Evolutionary conservation across 164 flowering plant genomes (phyloP).

Genomic region (Umbilicus rupestris): DNA sequence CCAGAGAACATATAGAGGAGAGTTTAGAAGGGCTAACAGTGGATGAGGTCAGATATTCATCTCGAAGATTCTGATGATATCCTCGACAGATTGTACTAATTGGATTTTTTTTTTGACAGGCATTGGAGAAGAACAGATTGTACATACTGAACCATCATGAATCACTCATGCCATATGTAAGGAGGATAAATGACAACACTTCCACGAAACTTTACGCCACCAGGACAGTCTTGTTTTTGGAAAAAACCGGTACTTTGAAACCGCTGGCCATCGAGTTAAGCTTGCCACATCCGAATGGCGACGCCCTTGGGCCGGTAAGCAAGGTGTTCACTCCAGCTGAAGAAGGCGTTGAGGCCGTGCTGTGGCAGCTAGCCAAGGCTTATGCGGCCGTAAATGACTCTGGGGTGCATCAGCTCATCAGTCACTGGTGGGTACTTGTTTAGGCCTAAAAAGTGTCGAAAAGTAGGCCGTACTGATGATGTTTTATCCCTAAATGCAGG

Average conservation of each 20-base stretch:
- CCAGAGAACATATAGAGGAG: conserved; percentile 22
- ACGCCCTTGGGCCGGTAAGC: conserved; percentile 33
- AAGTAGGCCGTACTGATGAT: neutral
- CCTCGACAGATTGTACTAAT: neutral
- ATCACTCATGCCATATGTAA: conserved; percentile 41
- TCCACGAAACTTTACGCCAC: conserved; percentile 42
- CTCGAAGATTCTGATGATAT: neutral
- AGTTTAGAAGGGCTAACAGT: conserved; percentile 26
- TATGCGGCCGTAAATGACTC: conserved; percentile 39
- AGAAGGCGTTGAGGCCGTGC: conserved; percentile 34
- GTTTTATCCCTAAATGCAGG: conserved; percentile 18
- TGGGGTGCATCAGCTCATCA: conserved; percentile 41
- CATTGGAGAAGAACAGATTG: conserved; percentile 25
- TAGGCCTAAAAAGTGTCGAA: neutral
- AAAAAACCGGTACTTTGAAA: conserved; percentile 42
- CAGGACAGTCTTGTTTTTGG: conserved; percentile 43
- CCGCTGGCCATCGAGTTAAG: conserved; percentile 58
- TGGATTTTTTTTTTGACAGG: conserved; percentile 16
- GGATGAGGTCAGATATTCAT: conserved; percentile 25
- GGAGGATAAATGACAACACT: conserved; percentile 42
- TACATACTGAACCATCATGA: conserved; percentile 50
- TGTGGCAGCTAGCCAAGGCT: conserved; percentile 63
- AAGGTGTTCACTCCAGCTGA: conserved; percentile 37
- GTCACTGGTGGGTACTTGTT: conserved; percentile 31
- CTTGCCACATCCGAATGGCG: conserved; percentile 46